Evolutionary conservation across 495 filamentous ascomycete genomes (phyloP), one percentile per base, ranked within the genome.

Genomic region (Podospora pseudocomata): DNA sequence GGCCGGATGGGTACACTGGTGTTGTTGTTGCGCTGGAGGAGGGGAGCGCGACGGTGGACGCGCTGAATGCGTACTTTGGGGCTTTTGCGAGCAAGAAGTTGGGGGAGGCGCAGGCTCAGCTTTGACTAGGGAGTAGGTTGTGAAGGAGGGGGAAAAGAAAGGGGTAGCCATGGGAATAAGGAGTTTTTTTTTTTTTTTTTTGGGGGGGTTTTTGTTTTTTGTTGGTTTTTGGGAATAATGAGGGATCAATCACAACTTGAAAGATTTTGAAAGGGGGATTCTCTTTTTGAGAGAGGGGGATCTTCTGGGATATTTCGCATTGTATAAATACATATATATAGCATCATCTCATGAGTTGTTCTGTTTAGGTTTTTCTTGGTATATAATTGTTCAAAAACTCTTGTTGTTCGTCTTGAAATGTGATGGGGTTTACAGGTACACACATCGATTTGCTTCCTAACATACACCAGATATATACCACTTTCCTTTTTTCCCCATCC

Each of bases 1-100:
- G 93, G 58, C 93, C 93, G 0, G 93, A 97, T 78, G 91, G 91
- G 39, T 94, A 96, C 79, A 88, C 96, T 67, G 91, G 90, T 15
- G 87, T 90, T 65, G 89, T 91, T 20, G 86, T 91, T 3, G 82
- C 83, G 70, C 77, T 97, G 49, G 86, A 86, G 15, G 90, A 93
- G 78, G 93, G 92, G 4, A 86, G 80, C 68, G 91, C 86, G 58
- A 95, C 92, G 0, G 89, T 90, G 2, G 91, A 94, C 70, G 91
- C 92, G 58, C 83, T 97, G 70, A 90, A 97, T 71, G 84, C 82
- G 62, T 97, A 95, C 80, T 97, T 97, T 79, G 82, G 84, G 39
- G 78, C 89, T 7, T 92, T 97, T 65, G 79, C 74, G 60, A 75
- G 78, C 15, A 85, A 85, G 72, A 81, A 79, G 70, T 26, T 77